A percentile compares a stretch with the other conserved stretches of the same genome.
Evolutionary conservation across 768 basidiomycete genomes (phyloP).

Genomic region (Kwoniella pini): DNA sequence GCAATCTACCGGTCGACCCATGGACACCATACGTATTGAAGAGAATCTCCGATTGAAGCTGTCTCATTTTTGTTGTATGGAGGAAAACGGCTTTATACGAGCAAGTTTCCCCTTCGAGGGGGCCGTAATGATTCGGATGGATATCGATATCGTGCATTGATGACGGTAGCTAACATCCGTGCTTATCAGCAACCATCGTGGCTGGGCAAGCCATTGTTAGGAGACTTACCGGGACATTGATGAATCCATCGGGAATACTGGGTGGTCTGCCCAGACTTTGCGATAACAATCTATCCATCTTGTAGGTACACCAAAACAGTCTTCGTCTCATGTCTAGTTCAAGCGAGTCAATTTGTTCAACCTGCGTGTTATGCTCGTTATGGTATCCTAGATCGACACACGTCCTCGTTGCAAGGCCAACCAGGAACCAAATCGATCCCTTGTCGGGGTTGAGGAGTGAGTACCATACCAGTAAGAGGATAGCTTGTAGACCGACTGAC

Average conservation of each 20-base stretch:
- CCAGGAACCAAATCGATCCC: constrained; percentile 56
- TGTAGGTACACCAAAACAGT: constrained; percentile 52
- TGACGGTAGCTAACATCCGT: constrained; percentile 38
- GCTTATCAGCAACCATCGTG: background rate
- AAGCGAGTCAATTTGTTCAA: constrained; percentile 41
- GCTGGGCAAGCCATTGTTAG: background rate
- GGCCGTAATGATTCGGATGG: constrained; percentile 36
- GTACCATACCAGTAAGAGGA: constrained; percentile 54
- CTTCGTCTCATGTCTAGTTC: constrained; percentile 53
- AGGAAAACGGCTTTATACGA: constrained; percentile 52
- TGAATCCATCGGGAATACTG: constrained; percentile 54
- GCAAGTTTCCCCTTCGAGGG: constrained; percentile 40
- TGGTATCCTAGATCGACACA: constrained; percentile 55
- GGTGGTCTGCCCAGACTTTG: constrained; percentile 53
- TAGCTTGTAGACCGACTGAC: constrained; percentile 55
- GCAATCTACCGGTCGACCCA: constrained; percentile 24
- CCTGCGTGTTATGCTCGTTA: constrained; percentile 51
- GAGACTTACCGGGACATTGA: constrained; percentile 53
- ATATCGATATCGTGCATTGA: constrained; percentile 50
- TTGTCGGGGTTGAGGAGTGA: constrained; percentile 55
- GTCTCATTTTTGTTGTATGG: constrained; percentile 50
- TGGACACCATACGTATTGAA: constrained; percentile 50
- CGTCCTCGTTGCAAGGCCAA: constrained; percentile 53
- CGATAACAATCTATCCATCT: constrained; percentile 54
- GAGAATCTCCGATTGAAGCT: constrained; percentile 54